Evolutionary conservation across 495 filamentous ascomycete species (phyloP), one percentile per base, ranked within the genome.

Genomic region (Annulohypoxylon maeteangense): DNA sequence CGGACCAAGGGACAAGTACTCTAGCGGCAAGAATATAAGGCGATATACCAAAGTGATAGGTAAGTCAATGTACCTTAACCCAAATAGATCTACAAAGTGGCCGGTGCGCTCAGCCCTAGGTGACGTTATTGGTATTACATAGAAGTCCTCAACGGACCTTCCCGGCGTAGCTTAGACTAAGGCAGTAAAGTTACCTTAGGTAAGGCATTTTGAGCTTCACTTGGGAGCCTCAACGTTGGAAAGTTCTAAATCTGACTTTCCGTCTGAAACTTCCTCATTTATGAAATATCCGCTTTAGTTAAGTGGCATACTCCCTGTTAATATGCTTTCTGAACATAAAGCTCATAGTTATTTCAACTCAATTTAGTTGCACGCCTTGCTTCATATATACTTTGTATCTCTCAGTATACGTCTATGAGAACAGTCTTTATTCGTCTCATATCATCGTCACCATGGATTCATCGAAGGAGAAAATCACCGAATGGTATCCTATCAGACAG

Each of bases 401-500:
- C 4, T 22, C 47, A 27, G 27, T 50, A 2, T 27, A 34, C 27
- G 27, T 32, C 18, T 18, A 20, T 2, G 18, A 20, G 14, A 27
- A 1, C 1, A 20, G 3, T 22, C n/a, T 14, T 6, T 32, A 10
- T 3, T 54, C 6, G 14, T 38, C 12, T 16, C 50, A 8, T 12
- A n/a, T 18, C 16, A 31, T 32, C 50, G 23, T 36, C 38, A 62
- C 34, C 22, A 70, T 70, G 65, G 25, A 23, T 10, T 44, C 60
- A 22, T 32, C 42, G 38, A 31, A 48, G 47, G 62, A 59, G 10
- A 57, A 12, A n/a, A 38, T 22, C 14, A 74, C 69, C 14, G 72
- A 76, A 25, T 78, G 78, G 77, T 53, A 78, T 71, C 77, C 74
- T 29, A 67, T 79, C 20, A 67, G 70, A 60, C 72, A 75, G 22